Evolutionary conservation across 805 yeast species (phyloP).

Genomic region (Metschnikowia kofuensis): DNA sequence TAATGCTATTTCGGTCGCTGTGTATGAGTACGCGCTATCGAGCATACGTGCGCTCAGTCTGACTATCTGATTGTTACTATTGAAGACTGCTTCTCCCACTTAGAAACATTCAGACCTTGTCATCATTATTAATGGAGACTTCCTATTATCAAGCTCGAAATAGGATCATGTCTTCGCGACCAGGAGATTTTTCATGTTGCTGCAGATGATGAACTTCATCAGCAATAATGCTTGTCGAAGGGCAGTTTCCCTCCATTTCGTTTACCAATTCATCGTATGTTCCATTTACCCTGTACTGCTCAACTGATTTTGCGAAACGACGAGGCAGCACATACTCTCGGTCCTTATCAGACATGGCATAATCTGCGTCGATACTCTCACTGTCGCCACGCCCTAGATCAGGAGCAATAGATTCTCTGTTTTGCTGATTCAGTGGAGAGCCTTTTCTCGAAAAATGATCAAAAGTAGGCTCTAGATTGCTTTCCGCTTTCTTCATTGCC

Average conservation of each 20-base stretch:
- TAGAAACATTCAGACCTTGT: too few species aligned
- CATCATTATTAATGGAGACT: too few species aligned
- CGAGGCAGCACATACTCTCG: conserved; percentile 42
- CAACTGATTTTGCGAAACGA: conserved; percentile 28
- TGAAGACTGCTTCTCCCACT: background rate
- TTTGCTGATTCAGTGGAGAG: background rate
- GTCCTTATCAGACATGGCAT: conserved; percentile 22
- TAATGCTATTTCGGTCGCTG: conserved; percentile 61
- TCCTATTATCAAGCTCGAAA: too few species aligned
- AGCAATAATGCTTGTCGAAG: background rate
- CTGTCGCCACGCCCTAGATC: too few species aligned
- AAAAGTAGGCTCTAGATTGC: too few species aligned
- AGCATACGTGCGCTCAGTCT: conserved; percentile 1
- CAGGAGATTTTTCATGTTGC: background rate
- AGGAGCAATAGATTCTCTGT: background rate
- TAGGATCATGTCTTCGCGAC: too few species aligned
- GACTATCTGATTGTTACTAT: background rate
- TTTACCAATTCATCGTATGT: background rate
- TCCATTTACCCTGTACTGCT: conserved; percentile 4
- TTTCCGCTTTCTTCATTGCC: too few species aligned
- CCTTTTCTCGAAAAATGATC: too few species aligned
- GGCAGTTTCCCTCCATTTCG: background rate
- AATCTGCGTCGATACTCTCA: background rate
- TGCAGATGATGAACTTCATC: background rate
- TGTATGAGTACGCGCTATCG: conserved; percentile 49